Base-by-base conservation (phyloP, 495 filamentous ascomycete genomes). In the Penicillium silybi region DNA sequence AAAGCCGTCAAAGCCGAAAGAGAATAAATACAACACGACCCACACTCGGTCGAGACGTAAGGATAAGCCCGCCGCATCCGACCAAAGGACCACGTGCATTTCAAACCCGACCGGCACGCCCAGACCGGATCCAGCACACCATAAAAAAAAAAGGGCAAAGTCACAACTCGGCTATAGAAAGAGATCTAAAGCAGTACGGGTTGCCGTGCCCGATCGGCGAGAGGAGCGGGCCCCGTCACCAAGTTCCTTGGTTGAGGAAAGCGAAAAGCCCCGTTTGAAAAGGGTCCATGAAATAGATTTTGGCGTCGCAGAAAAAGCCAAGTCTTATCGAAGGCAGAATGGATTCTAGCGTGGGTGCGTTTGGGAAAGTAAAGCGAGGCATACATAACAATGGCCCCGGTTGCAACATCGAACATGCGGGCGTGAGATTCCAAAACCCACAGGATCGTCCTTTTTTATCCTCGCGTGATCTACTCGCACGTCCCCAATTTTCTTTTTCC, bases 401-500 rank as follows among this genome's bases (percentile, higher is more conserved):
- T 35, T 50, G 53, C 57, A 49, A 60, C 44, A 50, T 48, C 42
- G 26, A 46, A 48, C 22, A 41, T 37, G 23, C 44, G 40, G 37
- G 32, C 22, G 17, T 32, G 15, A 16, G 45, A 55, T 59, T 16
- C 37, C 29, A 10, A 32, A 32, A 32, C 56, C 51, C 46, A 38
- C 49, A 41, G 48, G 51, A 59, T 59, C 52, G 47, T 49, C 56
- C 11, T 29, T 34, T 53, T 26, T 45, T 41, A 20, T 20, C 41
- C 48, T 52, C 52, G 54, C 57, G 54, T 64, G 54, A 64, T 64
- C 57, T 61, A 25, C 37, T 10, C 16, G n/a, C 15, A 19, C 16
- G 18, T 39, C 37, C 5, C 16, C 16, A 9, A 39, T 18, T 38
- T 16, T 38, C 35, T 18, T 15, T 38, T 38, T 15, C 6, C 35